Percentiles rank a stretch among this genome's conserved stretches.
phyloP scores from a whole-genome alignment of 495 filamentous ascomycete species.

The Lasiosphaeriaceae sp. region DNA sequence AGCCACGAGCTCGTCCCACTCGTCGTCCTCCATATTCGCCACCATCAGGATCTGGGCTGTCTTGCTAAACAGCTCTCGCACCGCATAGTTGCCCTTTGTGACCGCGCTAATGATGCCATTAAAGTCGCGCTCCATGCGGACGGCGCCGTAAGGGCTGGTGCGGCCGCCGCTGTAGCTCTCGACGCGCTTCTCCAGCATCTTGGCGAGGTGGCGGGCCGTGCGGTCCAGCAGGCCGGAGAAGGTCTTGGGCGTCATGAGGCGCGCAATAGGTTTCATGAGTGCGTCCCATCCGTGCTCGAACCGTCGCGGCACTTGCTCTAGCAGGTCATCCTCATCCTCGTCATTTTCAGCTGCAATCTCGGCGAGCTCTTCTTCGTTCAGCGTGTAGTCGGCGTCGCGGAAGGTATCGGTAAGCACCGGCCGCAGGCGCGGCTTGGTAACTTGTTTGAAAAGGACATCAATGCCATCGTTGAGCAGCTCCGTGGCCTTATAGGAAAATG shows the following conservation, averaged over 20 bases:
- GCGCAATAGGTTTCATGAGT: slow-evolving; percentile 74
- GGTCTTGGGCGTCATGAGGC: slow-evolving; percentile 70
- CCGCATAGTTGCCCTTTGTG: slow-evolving; percentile 70
- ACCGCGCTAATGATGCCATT: slow-evolving; percentile 72
- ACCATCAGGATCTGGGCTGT: slow-evolving; percentile 83
- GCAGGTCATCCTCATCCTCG: slow-evolving; percentile 47
- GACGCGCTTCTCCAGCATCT: slow-evolving; percentile 82
- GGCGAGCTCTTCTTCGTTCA: slow-evolving; percentile 47
- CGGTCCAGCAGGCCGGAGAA: slow-evolving; percentile 68
- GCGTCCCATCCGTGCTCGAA: slow-evolving; percentile 83
- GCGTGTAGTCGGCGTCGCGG: slow-evolving; percentile 80
- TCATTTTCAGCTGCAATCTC: slow-evolving; percentile 47
- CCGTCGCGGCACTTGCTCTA: slow-evolving; percentile 61
- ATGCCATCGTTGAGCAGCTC: slow-evolving; percentile 83
- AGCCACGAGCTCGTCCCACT: slow-evolving; percentile 71
- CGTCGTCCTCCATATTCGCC: slow-evolving; percentile 96
- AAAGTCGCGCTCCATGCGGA: slow-evolving; percentile 85
- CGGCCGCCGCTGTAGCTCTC: slow-evolving; percentile 73
- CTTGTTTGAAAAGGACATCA: slow-evolving; percentile 78
- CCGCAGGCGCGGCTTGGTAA: slow-evolving; percentile 80
- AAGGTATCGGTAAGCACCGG: slow-evolving; percentile 85
- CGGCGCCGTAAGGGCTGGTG: slow-evolving; percentile 78
- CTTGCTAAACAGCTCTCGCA: slow-evolving; percentile 74
- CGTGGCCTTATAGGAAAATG: slow-evolving; percentile 68
- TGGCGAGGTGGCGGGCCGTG: slow-evolving; percentile 67